Evolutionary conservation across 345 rosid species (phyloP).

Genomic region (Eucalyptus rudis): DNA sequence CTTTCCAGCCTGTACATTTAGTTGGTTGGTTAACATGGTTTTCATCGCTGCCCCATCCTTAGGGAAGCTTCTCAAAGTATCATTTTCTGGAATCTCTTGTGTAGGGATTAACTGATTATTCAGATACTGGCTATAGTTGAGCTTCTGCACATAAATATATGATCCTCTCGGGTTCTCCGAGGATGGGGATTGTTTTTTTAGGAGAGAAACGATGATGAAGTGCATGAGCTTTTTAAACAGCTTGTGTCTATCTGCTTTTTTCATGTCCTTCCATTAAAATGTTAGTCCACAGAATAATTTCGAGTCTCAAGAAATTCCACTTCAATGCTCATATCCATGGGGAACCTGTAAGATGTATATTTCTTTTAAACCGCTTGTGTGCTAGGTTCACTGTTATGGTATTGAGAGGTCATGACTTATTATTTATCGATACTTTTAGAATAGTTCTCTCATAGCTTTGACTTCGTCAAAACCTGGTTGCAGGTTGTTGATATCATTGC

Average conservation of each 20-base stretch:
- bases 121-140: not conserved
- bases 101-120: not conserved
- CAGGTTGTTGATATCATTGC: slow-evolving; percentile 54
- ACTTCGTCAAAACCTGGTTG: not conserved
- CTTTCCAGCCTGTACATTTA: not conserved
- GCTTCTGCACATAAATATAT: not conserved
- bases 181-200: not conserved
- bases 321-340: not conserved
- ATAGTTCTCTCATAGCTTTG: not conserved
- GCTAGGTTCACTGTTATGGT: not conserved
- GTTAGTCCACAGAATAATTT: not conserved
- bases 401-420: not conserved
- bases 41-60: not conserved
- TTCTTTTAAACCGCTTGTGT: not conserved
- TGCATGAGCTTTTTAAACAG: not conserved
- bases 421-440: not conserved
- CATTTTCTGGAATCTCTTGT: not conserved
- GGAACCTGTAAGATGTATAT: not conserved
- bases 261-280: not conserved
- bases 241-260: not conserved
- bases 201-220: not conserved
- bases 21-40: not conserved
- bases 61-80: not conserved
- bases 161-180: not conserved
- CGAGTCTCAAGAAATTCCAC: not conserved